Evolutionary conservation across 176 grass and related monocot species (phyloP), one percentile per base, ranked within the genome.

Genomic region (Avena insularis): DNA sequence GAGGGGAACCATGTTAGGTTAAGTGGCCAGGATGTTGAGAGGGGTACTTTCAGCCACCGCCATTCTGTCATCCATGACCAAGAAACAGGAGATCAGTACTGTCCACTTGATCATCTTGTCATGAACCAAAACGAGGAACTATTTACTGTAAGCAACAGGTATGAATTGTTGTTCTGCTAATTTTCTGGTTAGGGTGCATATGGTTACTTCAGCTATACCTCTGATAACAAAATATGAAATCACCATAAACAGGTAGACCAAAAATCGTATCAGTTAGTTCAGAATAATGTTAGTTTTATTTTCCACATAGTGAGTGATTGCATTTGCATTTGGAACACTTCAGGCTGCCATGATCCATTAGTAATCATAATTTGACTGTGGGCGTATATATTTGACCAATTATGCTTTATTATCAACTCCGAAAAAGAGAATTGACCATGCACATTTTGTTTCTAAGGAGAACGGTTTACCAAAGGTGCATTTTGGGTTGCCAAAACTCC

Each of bases 1-100:
- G 97, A 99, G 89, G 97, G 97, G 14, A 99, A 99, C 85, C 94
- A 99, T 89, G 97, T 99, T 56, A 94, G 97, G 79, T 83, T 99
- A 88, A 99, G 97, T 70, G 97, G 97, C 11, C 97, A 99, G 83
- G 97, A 99, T 91, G 94, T 99, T 74, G 97, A 99, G 87, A 99
- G 97, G 80, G 97, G 97, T 82, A 96, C 94, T 62, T 99, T 99
- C 86, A 99, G 97, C 86, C 97, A 99, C 76, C 92, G 94, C 1
- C 97, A 99, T 90, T 35, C 97, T 50, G 94, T 99, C 46, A 49
- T 99, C 75, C 97, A 99, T 89, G 89, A 99, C 77, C 97, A 99
- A 79, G 92, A 96, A 85, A 85, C 90, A 53, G 97, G 97, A 78
- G 89, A 91, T 40, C 85, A 89, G 77, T 94, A 96, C 86, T 93